Evolutionary conservation across 1,284 basidiomycete genomes (phyloP), one percentile per base, ranked within the genome.

Genomic region (Malassezia japonica): DNA sequence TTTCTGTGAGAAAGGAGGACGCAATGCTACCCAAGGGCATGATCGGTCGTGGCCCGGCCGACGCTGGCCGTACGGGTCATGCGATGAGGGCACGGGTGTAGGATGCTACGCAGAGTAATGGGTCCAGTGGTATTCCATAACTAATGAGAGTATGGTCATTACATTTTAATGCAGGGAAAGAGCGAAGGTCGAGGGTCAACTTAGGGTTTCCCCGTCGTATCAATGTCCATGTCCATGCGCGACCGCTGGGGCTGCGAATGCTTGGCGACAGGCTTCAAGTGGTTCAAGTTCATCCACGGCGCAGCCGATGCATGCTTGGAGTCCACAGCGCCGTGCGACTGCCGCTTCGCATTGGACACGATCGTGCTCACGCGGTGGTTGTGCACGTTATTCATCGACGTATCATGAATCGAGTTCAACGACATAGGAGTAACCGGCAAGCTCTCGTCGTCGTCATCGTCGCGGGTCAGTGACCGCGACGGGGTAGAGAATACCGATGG

Each of bases 361-460:
- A 10, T n/a, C 4, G 16, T 15, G 16, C 31, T 42, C 16, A 13
- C 29, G 10, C 40, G 40, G 24, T 15, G 2, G 28, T 25, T 16
- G 3, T 15, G 27, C 27, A 32, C 16, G 10, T 15, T 6, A 2
- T 29, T 10, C 10, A n/a, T 15, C 9, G 27, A 7, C 3, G 34
- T 16, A 45, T 68, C 69, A 48, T 64, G 64, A n/a, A 63, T 46
- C 20, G 65, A 64, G 51, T 67, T 62, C 28, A 72, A 57, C 24
- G 67, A 68, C 18, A 70, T 50, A 18, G 70, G 70, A 6, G 70
- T 72, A 34, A 72, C 62, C 5, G 70, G 70, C 61, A 72, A 63
- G 31, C 69, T 67, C 45, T 64, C 60, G n/a, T 69, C 67, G 29
- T 70, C 67, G 23, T 69, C 66, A 29, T 69, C 67, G 39, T 70